Base-by-base conservation (phyloP, 805 yeast species). In the Blastobotrys chiropterorum region DNA sequence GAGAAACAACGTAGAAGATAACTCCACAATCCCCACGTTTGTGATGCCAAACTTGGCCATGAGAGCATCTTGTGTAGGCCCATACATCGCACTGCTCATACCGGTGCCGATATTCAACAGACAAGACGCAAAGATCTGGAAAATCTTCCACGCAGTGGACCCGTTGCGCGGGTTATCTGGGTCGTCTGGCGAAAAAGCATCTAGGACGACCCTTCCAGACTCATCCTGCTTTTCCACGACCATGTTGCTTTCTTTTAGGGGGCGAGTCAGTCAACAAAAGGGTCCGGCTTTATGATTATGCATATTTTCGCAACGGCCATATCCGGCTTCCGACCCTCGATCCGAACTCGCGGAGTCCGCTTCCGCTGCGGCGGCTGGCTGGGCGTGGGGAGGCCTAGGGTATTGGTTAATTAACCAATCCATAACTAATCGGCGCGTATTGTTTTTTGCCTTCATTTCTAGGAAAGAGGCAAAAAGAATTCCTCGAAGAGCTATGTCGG, bases 161-260 rank as follows among this genome's bases (percentile, higher is more conserved):
- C 34, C 11, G 11, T 26, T 26, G 11, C 34, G 34, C 5, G 34
- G 34, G 34, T 26, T 26, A 26, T 26, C 34, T 26, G 11, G 8
- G 11, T 26, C 34, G 8, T 26, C 34, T 55, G 22, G 63, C 53
- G 56, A 65, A 50, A 26, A 26, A 11, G 34, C 34, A 26, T 26
- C 34, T 11, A 26, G 34, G 34, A 26, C 11, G 34, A 26, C 11
- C 11, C 34, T 26, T 6, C 34, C 34, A 6, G 34, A 26, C 8
- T 11, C 34, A 26, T 26, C 34, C 5, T 26, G 8, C 34, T 26
- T 26, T 26, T 26, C 34, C 11, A 26, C 34, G 8, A 26, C 34
- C 34, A 26, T 26, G 34, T n/a, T n/a, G n/a, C n/a, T n/a, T n/a
- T n/a, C n/a, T n/a, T n/a, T n/a, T n/a, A n/a, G n/a, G n/a, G n/a